Evolutionary conservation across 176 grass and related monocot species (phyloP).

Genomic region (Poa annua): DNA sequence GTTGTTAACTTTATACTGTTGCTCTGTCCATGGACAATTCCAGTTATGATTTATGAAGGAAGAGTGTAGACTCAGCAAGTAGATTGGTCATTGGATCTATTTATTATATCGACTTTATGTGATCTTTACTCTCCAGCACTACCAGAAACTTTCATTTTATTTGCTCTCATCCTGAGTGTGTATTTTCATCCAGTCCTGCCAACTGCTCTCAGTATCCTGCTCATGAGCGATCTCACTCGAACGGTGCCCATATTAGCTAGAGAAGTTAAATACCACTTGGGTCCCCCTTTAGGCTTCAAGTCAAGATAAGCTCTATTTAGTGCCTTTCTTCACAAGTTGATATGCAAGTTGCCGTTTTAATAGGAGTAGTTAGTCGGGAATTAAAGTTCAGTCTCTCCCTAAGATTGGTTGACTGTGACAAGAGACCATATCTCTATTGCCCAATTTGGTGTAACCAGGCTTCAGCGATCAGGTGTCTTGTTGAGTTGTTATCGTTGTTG

Average conservation of each 20-base stretch:
- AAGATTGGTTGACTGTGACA: background rate
- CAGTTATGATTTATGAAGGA: background rate
- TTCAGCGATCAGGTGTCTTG: background rate
- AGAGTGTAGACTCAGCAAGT: background rate
- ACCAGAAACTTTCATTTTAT: background rate
- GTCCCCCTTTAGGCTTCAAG: background rate
- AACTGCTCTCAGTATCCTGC: slow-evolving; percentile 7
- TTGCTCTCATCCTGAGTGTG: background rate
- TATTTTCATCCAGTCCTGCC: background rate
- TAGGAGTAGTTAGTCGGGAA: background rate
- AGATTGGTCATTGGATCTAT: too few species aligned
- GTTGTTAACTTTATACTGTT: too few species aligned
- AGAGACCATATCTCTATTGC: background rate
- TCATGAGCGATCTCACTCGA: background rate
- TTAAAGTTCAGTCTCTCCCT: background rate
- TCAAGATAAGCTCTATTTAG: background rate
- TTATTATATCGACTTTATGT: background rate
- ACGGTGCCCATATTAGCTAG: background rate
- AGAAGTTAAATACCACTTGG: background rate
- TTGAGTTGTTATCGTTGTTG: background rate
- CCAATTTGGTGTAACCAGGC: slow-evolving; percentile 2
- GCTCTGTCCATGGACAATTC: background rate
- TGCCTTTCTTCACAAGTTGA: background rate
- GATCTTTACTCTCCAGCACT: background rate
- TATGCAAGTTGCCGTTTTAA: background rate